These are phyloP conservation scores for Baorangia bicolor DNA, from an alignment of 768 basidiomycete genomes.

Conservation along the genomic window DNA sequence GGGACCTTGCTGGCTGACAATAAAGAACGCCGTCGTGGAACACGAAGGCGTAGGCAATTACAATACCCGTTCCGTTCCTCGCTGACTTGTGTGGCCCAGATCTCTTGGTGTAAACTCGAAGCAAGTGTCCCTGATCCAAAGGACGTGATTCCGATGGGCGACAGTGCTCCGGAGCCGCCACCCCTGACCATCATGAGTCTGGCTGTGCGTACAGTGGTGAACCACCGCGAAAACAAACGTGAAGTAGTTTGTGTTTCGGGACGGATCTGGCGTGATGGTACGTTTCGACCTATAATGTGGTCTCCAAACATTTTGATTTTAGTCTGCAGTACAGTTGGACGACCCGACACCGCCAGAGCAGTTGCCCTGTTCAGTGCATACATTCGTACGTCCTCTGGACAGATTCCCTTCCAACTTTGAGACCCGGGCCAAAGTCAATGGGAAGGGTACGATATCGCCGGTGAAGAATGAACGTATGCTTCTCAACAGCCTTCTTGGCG, in stretches of 20 bases:
- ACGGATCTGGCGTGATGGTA: conserved; percentile 78
- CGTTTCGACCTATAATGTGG: conserved; percentile 14
- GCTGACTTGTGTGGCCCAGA: conserved; percentile 42
- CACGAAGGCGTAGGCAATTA: conserved; percentile 66
- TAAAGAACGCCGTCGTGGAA: conserved; percentile 74
- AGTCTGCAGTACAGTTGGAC: conserved; percentile 72
- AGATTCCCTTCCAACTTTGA: conserved; percentile 87
- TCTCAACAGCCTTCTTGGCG: conserved; percentile 78
- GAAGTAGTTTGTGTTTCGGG: conserved; percentile 87
- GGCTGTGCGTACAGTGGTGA: conserved; percentile 85
- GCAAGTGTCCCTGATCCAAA: conserved; percentile 82
- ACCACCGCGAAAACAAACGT: conserved; percentile 91
- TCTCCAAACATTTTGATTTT: not conserved
- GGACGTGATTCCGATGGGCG: conserved; percentile 79
- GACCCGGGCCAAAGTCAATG: conserved; percentile 56
- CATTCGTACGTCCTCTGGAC: conserved; percentile 87
- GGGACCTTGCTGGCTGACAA: conserved; percentile 96
- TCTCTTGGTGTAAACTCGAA: conserved; percentile 97
- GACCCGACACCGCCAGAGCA: conserved; percentile 89
- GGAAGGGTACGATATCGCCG: conserved; percentile 68
- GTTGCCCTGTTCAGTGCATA: conserved; percentile 78
- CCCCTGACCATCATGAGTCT: conserved; percentile 91
- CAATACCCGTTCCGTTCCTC: not conserved
- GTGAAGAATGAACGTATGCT: conserved; percentile 83
- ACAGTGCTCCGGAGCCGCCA: conserved; percentile 75